These are phyloP conservation scores for Allium fistulosum DNA, from an alignment of 106 monocot species.

Conservation along the genomic window DNA sequence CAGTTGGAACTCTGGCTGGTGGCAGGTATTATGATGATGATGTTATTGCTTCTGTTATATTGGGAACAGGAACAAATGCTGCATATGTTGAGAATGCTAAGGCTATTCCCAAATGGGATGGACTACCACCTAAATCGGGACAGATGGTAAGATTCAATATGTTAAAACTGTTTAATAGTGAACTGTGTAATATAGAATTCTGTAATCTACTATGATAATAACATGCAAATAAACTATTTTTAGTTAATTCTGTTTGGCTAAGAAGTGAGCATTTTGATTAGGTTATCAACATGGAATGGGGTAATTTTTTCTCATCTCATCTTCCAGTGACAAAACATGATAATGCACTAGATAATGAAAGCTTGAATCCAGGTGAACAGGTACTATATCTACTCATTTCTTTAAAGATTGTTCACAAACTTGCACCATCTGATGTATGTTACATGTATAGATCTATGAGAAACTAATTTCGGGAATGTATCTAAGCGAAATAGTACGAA, in stretches of 20 bases:
- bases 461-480: too few species aligned
- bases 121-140: constrained; percentile 23
- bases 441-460: too few species aligned
- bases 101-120: constrained; percentile 33
- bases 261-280: neutral
- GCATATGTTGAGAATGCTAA: constrained; percentile 35
- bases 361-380: constrained; percentile 15
- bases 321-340: neutral
- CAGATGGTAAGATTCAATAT: constrained; percentile 22
- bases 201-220: too few species aligned
- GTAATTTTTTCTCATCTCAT: neutral
- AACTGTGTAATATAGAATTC: too few species aligned
- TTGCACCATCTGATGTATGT: too few species aligned
- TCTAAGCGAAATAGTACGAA: too few species aligned
- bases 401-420: too few species aligned
- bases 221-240: too few species aligned
- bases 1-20: constrained; percentile 37
- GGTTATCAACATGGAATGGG: neutral
- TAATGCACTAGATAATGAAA: neutral
- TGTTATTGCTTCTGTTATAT: constrained; percentile 29
- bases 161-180: neutral
- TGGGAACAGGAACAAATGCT: constrained; percentile 45
- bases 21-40: constrained; percentile 36
- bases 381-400: constrained; percentile 8
- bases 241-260: too few species aligned